Conservation (phyloP, 2,329 filamentous ascomycete species). For the Alternaria alternata region DNA sequence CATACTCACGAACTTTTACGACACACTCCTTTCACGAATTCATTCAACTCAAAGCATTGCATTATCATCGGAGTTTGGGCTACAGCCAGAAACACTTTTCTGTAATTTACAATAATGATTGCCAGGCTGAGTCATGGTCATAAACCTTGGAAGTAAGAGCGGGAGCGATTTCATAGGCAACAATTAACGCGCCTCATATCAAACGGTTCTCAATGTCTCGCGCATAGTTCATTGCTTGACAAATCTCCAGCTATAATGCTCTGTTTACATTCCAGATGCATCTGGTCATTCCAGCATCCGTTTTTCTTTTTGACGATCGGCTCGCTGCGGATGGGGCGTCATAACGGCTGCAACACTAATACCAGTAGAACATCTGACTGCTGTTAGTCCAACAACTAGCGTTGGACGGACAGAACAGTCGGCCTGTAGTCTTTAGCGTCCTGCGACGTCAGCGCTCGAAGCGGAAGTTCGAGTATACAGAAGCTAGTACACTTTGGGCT, state of each 20-base stretch:
- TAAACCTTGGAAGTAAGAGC: not conserved
- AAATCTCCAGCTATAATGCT: not conserved
- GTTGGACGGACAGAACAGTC: not conserved
- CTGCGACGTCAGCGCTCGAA: not conserved
- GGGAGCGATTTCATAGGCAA: not conserved
- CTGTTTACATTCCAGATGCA: not conserved
- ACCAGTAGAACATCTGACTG: not conserved
- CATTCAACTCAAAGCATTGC: slow-evolving; percentile 1
- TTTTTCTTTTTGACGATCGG: not conserved
- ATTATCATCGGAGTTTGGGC: slow-evolving; percentile 12
- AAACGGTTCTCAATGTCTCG: not conserved
- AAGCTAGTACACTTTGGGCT: not conserved
- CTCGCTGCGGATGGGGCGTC: not conserved
- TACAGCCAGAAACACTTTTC: not conserved
- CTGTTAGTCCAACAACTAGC: not conserved
- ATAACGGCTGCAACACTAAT: not conserved
- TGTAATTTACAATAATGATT: not conserved
- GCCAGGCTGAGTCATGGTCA: not conserved
- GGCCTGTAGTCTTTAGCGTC: not conserved
- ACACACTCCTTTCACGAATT: not conserved
- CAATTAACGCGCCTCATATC: too few species aligned
- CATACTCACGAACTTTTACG: slow-evolving; percentile 1
- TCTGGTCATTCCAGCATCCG: not conserved
- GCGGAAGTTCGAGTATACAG: not conserved
- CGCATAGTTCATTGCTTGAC: not conserved